phyloP scores from a whole-genome alignment of 1,284 basidiomycete genomes.

The Puccinia horiana region DNA sequence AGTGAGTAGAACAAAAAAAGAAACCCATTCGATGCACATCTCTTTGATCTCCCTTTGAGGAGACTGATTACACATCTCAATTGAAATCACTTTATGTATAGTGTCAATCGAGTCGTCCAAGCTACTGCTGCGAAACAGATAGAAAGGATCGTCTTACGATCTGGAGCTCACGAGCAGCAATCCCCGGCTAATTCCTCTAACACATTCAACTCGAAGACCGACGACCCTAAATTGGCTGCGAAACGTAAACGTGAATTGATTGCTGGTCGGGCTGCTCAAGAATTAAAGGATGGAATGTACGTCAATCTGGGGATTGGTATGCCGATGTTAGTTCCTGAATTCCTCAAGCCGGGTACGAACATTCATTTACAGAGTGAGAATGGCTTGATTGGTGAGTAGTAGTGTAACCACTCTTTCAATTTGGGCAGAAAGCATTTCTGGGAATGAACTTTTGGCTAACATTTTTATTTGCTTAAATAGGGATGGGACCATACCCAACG shows the following conservation, averaged over 20 bases:
- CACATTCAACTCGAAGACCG: neutral
- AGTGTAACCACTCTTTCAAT: neutral
- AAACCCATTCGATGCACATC: neutral
- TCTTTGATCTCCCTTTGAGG: constrained; percentile 59
- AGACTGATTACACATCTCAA: constrained; percentile 61
- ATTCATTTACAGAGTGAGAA: constrained; percentile 96
- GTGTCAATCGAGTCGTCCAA: constrained; percentile 48
- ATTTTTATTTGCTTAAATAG: constrained; percentile 31
- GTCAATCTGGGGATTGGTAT: constrained; percentile 74
- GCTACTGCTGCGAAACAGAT: constrained; percentile 37
- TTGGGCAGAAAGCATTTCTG: neutral
- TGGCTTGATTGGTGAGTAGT: constrained; percentile 70
- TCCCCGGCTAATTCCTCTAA: neutral
- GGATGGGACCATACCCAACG: constrained; percentile 92
- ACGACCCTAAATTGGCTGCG: constrained; percentile 50
- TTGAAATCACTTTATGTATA: neutral
- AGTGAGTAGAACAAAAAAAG: constrained; percentile 27
- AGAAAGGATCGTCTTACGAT: constrained; percentile 39
- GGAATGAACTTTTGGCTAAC: neutral
- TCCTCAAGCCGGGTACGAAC: constrained; percentile 73
- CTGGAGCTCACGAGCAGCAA: neutral
- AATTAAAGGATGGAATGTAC: constrained; percentile 86
- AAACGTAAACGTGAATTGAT: constrained; percentile 71
- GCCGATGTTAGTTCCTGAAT: constrained; percentile 88
- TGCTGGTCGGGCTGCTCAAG: constrained; percentile 80